Base-by-base conservation (phyloP, 768 basidiomycete species). In the Multifurca ochricompacta region DNA sequence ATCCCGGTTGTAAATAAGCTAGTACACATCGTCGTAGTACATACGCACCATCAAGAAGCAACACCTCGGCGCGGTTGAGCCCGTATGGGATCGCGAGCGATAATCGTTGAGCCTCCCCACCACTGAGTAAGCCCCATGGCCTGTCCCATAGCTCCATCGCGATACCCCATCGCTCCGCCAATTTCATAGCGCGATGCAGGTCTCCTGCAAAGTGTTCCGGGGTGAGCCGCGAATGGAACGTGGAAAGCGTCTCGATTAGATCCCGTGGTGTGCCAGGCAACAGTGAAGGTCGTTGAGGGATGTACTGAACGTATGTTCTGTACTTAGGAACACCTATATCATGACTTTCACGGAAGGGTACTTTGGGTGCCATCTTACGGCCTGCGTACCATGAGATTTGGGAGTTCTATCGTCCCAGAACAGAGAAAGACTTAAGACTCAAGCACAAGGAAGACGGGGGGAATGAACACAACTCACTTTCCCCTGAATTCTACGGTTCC, bases 261-360 rank as follows among this genome's bases (percentile, higher is more conserved):
- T 85, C 82, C 21, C 76, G 73, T 0, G 92, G 92, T 3, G 86
- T 85, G 4, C 85, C 86, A 1, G 90, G 80, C 19, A 95, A 78
- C n/a, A 94, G 73, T 1, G 91, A 87, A 0, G 92, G 85, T 36
- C 92, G 75, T 68, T 95, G 92, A 1, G 92, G 91, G 23, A 94
- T 83, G 66, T 95, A 95, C 54, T 84, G 77, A 3, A 95, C 82
- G 51, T 76, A 77, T 0, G 85, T 91, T 47, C 92, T 81, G 69
- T 83, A 95, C 16, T 66, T 65, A 3, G 92, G 89, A 21, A 92
- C 78, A 11, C 86, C 90, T 86, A 63, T 31, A 35, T 42, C 7
- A 45, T 4, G 13, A 42, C 30, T 10, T 34, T 54, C 49, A 51
- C 53, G 36, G 23, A 18, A 51, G 39, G 13, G 1, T 11, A 21